Conservation (phyloP, 2,329 filamentous ascomycete genomes). For the Talaromyces sp. region DNA sequence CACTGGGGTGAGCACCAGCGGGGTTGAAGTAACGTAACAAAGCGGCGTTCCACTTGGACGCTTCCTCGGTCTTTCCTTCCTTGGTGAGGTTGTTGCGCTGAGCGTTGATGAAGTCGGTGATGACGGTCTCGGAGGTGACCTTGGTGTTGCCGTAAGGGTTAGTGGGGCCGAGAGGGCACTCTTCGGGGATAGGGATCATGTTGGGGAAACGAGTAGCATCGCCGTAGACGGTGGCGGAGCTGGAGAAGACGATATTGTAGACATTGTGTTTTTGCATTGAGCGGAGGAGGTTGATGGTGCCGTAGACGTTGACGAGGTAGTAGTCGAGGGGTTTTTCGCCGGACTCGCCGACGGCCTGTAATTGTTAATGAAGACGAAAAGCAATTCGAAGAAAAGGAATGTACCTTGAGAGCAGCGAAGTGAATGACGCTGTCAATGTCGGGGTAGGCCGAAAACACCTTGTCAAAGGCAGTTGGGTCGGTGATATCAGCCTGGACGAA, state of each 20-base stretch:
- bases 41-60: constrained; percentile 85
- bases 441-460: constrained; percentile 82
- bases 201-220: constrained; percentile 92
- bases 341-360: constrained; percentile 85
- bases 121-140: constrained; percentile 84
- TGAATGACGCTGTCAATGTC: constrained; percentile 98
- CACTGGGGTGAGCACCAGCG: constrained; percentile 86
- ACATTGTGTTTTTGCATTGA: constrained; percentile 89
- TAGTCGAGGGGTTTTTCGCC: constrained; percentile 92
- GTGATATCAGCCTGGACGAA: constrained; percentile 89
- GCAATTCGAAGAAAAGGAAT: constrained; percentile 33
- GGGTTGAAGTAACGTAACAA: constrained; percentile 98
- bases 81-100: constrained; percentile 81
- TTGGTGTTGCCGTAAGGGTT: constrained; percentile 99
- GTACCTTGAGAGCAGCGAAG: constrained; percentile 92
- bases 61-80: constrained; percentile 67
- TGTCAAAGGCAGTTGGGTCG: constrained; percentile 75
- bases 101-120: constrained; percentile 84
- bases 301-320: constrained; percentile 94
- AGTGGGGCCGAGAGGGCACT: constrained; percentile 92
- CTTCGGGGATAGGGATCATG: constrained; percentile 98
- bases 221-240: constrained; percentile 95
- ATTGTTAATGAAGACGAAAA: too few species aligned
- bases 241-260: constrained; percentile 96
- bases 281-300: constrained; percentile 80